phyloP scores from a whole-genome alignment of 192 early-diverging fungal species.

The Podila epigama region DNA sequence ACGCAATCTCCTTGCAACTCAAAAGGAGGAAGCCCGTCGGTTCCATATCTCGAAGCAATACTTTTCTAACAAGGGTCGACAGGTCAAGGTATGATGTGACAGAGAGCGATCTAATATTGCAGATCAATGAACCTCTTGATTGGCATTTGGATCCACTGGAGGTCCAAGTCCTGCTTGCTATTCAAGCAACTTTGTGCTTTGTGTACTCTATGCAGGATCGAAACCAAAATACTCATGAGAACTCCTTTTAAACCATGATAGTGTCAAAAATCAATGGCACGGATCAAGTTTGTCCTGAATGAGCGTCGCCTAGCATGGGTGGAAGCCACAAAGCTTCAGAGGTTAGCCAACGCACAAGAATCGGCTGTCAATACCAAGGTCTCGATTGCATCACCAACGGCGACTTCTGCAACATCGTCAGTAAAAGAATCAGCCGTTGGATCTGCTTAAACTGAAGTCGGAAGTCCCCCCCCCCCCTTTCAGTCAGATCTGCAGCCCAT shows the following conservation, averaged over 20 bases:
- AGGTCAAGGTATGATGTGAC: slow-evolving; percentile 61
- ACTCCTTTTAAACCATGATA: too few species aligned
- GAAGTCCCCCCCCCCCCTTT: too few species aligned
- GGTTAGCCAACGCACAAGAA: slow-evolving; percentile 18
- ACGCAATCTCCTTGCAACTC: slow-evolving; percentile 81
- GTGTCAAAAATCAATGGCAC: slow-evolving; percentile 86
- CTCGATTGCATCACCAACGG: slow-evolving; percentile 8
- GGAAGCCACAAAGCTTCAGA: slow-evolving; percentile 54
- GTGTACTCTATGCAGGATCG: too few species aligned
- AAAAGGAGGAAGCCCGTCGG: slow-evolving; percentile 70
- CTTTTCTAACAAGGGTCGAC: slow-evolving; percentile 69
- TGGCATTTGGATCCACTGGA: too few species aligned
- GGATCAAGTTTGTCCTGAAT: slow-evolving; percentile 80
- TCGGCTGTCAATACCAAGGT: slow-evolving; percentile 31
- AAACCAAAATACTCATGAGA: too few species aligned
- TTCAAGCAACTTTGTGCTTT: too few species aligned
- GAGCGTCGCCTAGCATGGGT: slow-evolving; percentile 76
- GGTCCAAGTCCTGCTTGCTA: too few species aligned
- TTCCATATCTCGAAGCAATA: slow-evolving; percentile 59
- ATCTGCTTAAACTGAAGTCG: slow-evolving; percentile 8
- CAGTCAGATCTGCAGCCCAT: too few species aligned
- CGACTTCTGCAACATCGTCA: slow-evolving; percentile 16
- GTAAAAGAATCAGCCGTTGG: neutral
- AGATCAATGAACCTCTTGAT: too few species aligned
- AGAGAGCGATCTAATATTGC: neutral